Conservation (phyloP, 2,329 filamentous ascomycete species). For the Dactylellina leptospora region DNA sequence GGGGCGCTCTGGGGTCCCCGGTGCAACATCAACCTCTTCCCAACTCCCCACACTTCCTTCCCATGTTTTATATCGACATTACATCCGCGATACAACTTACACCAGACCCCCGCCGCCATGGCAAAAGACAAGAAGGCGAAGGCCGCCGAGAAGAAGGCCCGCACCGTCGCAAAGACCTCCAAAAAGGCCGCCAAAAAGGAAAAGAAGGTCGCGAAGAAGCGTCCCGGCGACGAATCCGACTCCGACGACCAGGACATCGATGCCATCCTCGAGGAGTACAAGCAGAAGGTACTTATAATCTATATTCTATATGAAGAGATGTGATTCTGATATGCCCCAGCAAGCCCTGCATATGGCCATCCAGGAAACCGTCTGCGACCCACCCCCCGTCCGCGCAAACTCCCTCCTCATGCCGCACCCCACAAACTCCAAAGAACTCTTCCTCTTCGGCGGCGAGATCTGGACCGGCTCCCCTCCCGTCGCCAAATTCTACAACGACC, state of each 20-base stretch:
- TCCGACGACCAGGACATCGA: constrained; percentile 93
- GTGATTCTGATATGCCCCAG: constrained; percentile 59
- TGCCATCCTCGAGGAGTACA: constrained; percentile 89
- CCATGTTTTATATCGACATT: too few species aligned
- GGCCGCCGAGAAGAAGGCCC: constrained; percentile 65
- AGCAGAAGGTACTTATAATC: constrained; percentile 66
- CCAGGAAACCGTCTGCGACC: constrained; percentile 78
- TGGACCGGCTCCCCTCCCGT: constrained; percentile 80
- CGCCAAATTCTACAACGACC: constrained; percentile 75
- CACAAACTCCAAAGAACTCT: constrained; percentile 77
- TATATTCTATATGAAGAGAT: neutral
- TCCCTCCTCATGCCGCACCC: constrained; percentile 85
- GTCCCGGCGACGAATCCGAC: constrained; percentile 79
- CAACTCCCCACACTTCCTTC: neutral
- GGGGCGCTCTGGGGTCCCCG: too few species aligned
- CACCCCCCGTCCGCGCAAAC: constrained; percentile 80
- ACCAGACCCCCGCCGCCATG: constrained; percentile 27
- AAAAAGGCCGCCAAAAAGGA: constrained; percentile 70
- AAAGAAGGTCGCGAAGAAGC: constrained; percentile 81
- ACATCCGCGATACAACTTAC: neutral
- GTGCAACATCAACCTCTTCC: too few species aligned
- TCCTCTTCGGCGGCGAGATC: constrained; percentile 94
- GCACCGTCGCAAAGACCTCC: constrained; percentile 60
- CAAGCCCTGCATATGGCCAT: constrained; percentile 95
- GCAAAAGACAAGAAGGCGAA: constrained; percentile 60